Evolutionary conservation across 495 filamentous ascomycete genomes (phyloP), one percentile per base, ranked within the genome.

Genomic region (Jackrogersella multiformis): DNA sequence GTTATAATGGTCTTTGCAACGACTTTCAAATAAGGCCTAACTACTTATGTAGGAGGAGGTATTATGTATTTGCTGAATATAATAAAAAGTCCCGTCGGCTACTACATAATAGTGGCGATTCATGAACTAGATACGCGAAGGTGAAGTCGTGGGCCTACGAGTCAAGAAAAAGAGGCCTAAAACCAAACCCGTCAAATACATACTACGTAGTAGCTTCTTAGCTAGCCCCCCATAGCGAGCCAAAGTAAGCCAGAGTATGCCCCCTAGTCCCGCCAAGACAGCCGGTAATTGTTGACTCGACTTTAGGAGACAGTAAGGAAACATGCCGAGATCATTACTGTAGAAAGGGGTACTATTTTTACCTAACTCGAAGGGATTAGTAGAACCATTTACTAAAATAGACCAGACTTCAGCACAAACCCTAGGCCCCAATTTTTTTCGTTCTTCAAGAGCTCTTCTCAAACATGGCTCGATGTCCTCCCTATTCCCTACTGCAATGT

Each of bases 181-280:
- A 52, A 62, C 62, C 26, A 66, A 67, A 52, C 61, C 62, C 26
- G 26, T 59, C 48, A 36, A 61, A 52, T 26, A n/a, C n/a, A n/a
- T n/a, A n/a, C n/a, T n/a, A n/a, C n/a, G n/a, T n/a, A n/a, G n/a
- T n/a, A 9, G 32, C 46, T 55, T 56, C 41, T 49, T 55, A 63
- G 68, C 26, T 38, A 61, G 44, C 54, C 38, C 62, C 68, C 61
- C 23, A 62, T 52, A 51, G 42, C 18, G 35, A 58, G 41, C 52
- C n/a, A n/a, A n/a, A n/a, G n/a, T n/a, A n/a, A n/a, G n/a, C n/a
- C n/a, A n/a, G 4, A 30, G 28, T 30, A 8, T 4, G 28, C 41
- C 65, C 67, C 67, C 67, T 62, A 66, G 67, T 62, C 30, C 23
- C 36, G 67, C 67, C 67, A 70, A 70, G 67, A 26, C 24, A 48